A percentile compares a stretch with the other conserved stretches of the same genome.
These are phyloP conservation scores for Elsinoe arachidis DNA, from an alignment of 2,329 filamentous ascomycete species.

Conservation along the genomic window DNA sequence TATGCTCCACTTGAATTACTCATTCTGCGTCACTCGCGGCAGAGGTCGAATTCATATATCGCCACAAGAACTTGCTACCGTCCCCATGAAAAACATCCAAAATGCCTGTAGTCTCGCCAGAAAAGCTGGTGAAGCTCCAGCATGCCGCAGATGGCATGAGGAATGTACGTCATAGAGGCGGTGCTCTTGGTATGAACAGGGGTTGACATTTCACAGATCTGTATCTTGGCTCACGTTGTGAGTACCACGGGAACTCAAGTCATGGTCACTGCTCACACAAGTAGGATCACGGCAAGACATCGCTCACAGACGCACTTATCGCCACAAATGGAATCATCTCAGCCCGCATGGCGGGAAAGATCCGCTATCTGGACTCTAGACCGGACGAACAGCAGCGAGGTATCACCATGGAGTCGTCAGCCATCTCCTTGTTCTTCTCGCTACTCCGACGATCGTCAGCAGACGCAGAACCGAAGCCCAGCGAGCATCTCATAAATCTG, in stretches of 20 bases:
- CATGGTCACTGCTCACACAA: background rate
- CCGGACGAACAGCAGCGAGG: slow-evolving; percentile 92
- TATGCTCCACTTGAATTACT: slow-evolving; percentile 5
- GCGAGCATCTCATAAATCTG: slow-evolving; percentile 91
- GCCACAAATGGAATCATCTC: slow-evolving; percentile 99
- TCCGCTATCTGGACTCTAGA: slow-evolving; percentile 91
- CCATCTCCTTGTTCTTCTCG: slow-evolving; percentile 92
- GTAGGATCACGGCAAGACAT: slow-evolving; percentile 94
- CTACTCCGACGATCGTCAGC: slow-evolving; percentile 69
- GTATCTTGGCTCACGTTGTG: slow-evolving; percentile 85
- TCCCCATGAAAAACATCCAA: slow-evolving; percentile 24
- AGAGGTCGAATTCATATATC: background rate
- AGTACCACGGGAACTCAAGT: slow-evolving; percentile 27
- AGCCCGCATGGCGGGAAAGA: slow-evolving; percentile 92
- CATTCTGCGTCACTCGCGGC: background rate
- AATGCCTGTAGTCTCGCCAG: slow-evolving; percentile 88
- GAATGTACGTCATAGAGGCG: slow-evolving; percentile 57
- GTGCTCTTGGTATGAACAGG: background rate
- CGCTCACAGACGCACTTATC: slow-evolving; percentile 87
- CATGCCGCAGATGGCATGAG: slow-evolving; percentile 78
- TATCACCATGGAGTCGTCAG: slow-evolving; percentile 99
- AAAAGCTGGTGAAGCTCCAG: slow-evolving; percentile 86
- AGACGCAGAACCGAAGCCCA: slow-evolving; percentile 45
- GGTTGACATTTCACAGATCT: slow-evolving; percentile 45
- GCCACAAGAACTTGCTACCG: background rate